Evolutionary conservation across 257 asterid genomes (phyloP), one percentile per base, ranked within the genome.

Genomic region (Ocimum tenuiflorum): DNA sequence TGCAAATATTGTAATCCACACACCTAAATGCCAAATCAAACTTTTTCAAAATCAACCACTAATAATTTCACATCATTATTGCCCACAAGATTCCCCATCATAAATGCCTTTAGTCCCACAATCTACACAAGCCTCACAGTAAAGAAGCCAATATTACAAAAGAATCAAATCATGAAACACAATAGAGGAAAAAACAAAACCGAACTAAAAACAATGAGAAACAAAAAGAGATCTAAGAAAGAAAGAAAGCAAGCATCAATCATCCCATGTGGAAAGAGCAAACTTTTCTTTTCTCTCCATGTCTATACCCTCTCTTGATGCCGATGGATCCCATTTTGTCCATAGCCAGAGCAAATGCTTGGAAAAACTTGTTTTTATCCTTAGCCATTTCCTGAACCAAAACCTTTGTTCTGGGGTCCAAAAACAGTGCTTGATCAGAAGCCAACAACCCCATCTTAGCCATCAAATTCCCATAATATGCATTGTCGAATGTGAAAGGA

Each of bases 301-400:
- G 92, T 43, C 61, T 86, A 9, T 61, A 65, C 17, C 97, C 99
- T 35, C 92, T 88, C 80, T 94, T 88, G 22, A 88, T 91, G 31
- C 92, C 95, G 73, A 90, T 86, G n/a, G 83, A 70, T 17, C 97
- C 97, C 99, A 94, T 90, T 74, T 89, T 90, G 7, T 86, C 97
- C 95, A 94, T 90, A 23, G 99, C 94, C 49, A 27, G 54, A 18
- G 78, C 95, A 85, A 94, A 90, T 9, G 77, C 87, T 53, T 79
- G 86, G n/a, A 82, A 83, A 63, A 90, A 90, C 77, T 77, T 79
- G 13, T 71, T 72, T 65, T 84, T 90, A 62, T 94, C 96, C 82
- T 79, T 83, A 0, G 96, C 96, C 76, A 94, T 14, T 15, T 73
- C 78, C 73, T 86, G 90, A 29, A 88, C 96, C 80, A 86, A 75